Conservation (phyloP, 2,329 filamentous ascomycete species). For the Colletotrichum sp. region DNA sequence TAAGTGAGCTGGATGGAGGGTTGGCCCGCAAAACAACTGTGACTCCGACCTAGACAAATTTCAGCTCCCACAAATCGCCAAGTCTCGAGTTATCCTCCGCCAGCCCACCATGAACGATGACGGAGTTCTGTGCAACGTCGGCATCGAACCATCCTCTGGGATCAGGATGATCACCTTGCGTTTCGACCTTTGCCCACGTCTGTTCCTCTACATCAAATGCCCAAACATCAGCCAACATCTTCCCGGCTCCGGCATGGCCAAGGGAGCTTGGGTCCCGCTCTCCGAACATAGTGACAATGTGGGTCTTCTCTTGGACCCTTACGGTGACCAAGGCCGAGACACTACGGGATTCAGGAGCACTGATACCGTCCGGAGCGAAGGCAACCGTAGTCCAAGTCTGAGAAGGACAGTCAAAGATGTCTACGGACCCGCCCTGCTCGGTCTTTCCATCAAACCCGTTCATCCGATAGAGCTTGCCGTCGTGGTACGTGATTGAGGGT, state of each 20-base stretch:
- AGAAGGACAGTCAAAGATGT: slow-evolving; percentile 41
- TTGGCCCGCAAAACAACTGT: background rate
- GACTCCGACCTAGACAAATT: background rate
- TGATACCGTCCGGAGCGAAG: slow-evolving; percentile 28
- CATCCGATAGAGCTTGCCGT: slow-evolving; percentile 59
- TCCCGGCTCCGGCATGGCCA: slow-evolving; percentile 44
- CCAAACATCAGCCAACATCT: slow-evolving; percentile 46
- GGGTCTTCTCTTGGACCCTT: slow-evolving; percentile 21
- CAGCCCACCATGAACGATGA: slow-evolving; percentile 44
- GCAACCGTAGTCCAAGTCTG: slow-evolving; percentile 29
- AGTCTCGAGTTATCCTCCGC: slow-evolving; percentile 39
- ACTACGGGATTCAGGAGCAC: slow-evolving; percentile 35
- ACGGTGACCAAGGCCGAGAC: slow-evolving; percentile 32
- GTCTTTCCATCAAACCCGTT: slow-evolving; percentile 67
- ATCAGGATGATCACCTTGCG: slow-evolving; percentile 27
- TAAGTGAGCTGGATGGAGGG: background rate
- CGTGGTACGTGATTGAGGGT: slow-evolving; percentile 46
- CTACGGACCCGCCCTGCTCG: slow-evolving; percentile 63
- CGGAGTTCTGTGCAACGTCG: slow-evolving; percentile 26
- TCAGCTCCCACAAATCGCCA: slow-evolving; percentile 43
- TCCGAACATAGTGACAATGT: slow-evolving; percentile 43
- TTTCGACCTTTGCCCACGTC: slow-evolving; percentile 31
- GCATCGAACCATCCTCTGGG: slow-evolving; percentile 46
- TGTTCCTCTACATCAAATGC: slow-evolving; percentile 37
- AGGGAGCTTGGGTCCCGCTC: slow-evolving; percentile 40